Evolutionary conservation across 2,329 filamentous ascomycete genomes (phyloP).

Genomic region (Penicillium polonicum): DNA sequence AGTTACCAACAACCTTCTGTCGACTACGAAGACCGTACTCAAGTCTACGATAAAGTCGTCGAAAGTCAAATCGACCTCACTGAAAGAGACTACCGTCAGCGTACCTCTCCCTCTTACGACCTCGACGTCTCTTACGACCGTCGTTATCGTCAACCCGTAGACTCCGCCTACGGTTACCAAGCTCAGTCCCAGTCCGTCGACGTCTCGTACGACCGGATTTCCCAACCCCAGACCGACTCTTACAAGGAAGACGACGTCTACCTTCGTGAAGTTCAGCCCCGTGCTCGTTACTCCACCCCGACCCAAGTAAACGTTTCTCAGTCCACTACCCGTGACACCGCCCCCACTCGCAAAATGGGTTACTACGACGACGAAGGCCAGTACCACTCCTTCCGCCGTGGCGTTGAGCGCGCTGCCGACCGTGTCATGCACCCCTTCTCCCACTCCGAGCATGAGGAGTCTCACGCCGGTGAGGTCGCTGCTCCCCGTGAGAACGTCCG

Average conservation of each 20-base stretch:
- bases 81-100: constrained; percentile 66
- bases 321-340: constrained; percentile 53
- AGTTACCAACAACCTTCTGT: constrained; percentile 51
- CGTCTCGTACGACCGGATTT: constrained; percentile 34
- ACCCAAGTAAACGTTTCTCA: constrained; percentile 46
- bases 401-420: constrained; percentile 66
- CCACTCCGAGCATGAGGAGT: constrained; percentile 42
- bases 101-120: constrained; percentile 54
- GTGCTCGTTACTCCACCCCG: constrained; percentile 33
- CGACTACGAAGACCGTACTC: constrained; percentile 46
- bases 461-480: constrained; percentile 44
- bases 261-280: constrained; percentile 32
- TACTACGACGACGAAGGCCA: constrained; percentile 78
- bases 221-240: constrained; percentile 30
- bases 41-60: constrained; percentile 43
- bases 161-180: constrained; percentile 25
- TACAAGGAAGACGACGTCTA: constrained; percentile 40
- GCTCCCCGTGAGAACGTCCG: constrained; percentile 49
- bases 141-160: constrained; percentile 31
- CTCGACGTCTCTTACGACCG: constrained; percentile 44
- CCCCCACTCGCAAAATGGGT: constrained; percentile 64
- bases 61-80: constrained; percentile 53
- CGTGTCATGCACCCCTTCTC: constrained; percentile 61
- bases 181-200: constrained; percentile 23
- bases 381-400: constrained; percentile 72